Conservation (phyloP, 331 rosid genomes). For the Malus hybrid region DNA sequence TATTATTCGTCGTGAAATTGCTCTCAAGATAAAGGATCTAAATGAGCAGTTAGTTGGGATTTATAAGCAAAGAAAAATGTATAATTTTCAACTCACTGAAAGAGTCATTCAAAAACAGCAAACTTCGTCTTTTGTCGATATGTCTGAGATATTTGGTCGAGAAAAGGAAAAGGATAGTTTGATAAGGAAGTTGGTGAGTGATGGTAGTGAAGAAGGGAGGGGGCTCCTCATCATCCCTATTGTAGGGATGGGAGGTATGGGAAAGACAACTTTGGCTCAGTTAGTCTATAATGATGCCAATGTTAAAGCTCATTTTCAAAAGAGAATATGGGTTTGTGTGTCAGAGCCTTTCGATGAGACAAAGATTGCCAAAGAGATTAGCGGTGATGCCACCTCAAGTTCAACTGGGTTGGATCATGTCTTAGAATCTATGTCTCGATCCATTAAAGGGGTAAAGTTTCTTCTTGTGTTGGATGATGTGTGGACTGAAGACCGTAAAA, state of each 20-base stretch:
- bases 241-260: neutral
- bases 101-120: neutral
- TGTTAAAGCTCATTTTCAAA: neutral
- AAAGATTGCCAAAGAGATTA: neutral
- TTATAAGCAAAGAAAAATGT: neutral
- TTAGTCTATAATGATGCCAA: neutral
- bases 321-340: constrained; percentile 2
- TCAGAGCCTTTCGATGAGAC: neutral
- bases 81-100: neutral
- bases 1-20: neutral
- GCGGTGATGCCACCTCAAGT: neutral
- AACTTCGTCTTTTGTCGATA: neutral
- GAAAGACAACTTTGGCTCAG: constrained; percentile 8
- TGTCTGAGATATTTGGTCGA: neutral
- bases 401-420: neutral
- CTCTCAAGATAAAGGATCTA: neutral
- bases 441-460: neutral
- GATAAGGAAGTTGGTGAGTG: neutral
- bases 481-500: neutral
- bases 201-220: neutral
- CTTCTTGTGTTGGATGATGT: constrained; percentile 13
- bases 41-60: neutral
- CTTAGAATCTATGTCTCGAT: no score
- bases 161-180: neutral
- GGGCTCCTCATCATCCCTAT: neutral